Evolutionary conservation across 345 rosid genomes (phyloP).

Genomic region (Bruguiera sexangula): DNA sequence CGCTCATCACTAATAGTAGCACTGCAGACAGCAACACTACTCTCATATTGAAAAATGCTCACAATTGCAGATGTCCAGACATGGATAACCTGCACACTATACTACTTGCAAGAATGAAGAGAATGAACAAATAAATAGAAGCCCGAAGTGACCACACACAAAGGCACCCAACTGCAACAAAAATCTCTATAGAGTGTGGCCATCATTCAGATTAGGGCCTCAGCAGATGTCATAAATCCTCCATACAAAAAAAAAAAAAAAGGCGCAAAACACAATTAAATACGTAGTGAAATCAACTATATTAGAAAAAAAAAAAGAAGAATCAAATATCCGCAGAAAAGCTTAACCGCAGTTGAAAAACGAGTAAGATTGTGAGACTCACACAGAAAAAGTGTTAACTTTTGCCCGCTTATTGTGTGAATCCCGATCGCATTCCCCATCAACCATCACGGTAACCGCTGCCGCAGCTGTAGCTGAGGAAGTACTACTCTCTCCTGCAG

Average conservation of each 20-base stretch:
- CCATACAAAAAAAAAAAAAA: too few relatives aligned
- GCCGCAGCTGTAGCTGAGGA: slow-evolving; percentile 20
- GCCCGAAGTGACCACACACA: too few relatives aligned
- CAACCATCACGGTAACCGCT: slow-evolving; percentile 20
- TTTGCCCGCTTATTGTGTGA: slow-evolving; percentile 71
- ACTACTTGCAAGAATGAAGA: too few relatives aligned
- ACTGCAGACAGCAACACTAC: too few relatives aligned
- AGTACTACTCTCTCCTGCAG: slow-evolving; percentile 63
- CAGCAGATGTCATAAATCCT: neutral
- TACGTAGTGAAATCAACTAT: too few relatives aligned
- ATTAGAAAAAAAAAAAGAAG: neutral
- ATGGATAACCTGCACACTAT: too few relatives aligned
- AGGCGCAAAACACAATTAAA: neutral
- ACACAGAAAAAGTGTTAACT: slow-evolving; percentile 49
- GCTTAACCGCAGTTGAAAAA: neutral
- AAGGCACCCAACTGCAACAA: neutral
- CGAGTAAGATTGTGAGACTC: slow-evolving; percentile 23
- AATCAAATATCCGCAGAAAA: neutral
- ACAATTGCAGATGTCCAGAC: too few relatives aligned
- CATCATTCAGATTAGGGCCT: neutral
- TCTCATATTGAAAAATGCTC: too few relatives aligned
- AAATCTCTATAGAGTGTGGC: neutral
- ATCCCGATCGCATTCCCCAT: slow-evolving; percentile 38
- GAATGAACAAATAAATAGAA: too few relatives aligned
- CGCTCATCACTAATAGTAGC: too few relatives aligned